Evolutionary conservation across 345 rosid genomes (phyloP).

Genomic region (Murraya koenigii): DNA sequence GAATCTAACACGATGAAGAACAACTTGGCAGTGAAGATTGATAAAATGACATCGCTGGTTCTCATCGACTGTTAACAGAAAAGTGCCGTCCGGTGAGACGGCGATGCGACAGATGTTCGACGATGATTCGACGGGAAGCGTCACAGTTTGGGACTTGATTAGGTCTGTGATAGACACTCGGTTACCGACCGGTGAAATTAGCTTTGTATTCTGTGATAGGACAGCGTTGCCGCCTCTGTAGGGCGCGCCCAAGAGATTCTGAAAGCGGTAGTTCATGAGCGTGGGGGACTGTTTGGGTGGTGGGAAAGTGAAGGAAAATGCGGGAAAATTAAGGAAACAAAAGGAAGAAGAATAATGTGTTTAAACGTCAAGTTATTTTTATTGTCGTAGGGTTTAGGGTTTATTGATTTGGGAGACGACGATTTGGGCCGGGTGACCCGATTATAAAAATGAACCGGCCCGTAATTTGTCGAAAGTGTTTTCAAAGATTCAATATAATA

Average conservation of each 20-base stretch:
- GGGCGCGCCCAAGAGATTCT: slow-evolving; percentile 84
- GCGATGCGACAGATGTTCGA: slow-evolving; percentile 73
- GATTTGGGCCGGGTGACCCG: not conserved
- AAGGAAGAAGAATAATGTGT: not conserved
- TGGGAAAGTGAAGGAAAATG: slow-evolving; percentile 7
- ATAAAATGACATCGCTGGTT: slow-evolving; percentile 74
- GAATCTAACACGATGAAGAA: slow-evolving; percentile 74
- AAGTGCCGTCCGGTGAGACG: slow-evolving; percentile 71
- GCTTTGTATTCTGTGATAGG: slow-evolving; percentile 54
- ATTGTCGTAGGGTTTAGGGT: not conserved
- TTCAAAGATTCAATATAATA: too few species aligned
- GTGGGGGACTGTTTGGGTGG: slow-evolving; percentile 9
- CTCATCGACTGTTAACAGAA: slow-evolving; percentile 80
- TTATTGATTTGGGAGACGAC: not conserved
- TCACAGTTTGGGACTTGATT: slow-evolving; percentile 61
- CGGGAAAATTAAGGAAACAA: not conserved
- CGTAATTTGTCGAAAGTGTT: not conserved
- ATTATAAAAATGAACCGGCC: not conserved
- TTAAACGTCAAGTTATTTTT: not conserved
- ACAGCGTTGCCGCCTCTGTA: slow-evolving; percentile 86
- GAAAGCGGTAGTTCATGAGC: slow-evolving; percentile 81
- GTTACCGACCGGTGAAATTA: slow-evolving; percentile 87
- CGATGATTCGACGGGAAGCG: slow-evolving; percentile 64
- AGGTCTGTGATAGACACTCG: slow-evolving; percentile 90
- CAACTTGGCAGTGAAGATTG: slow-evolving; percentile 68